A percentile compares a stretch with the other conserved stretches of the same genome.
Conservation (phyloP, 2,329 filamentous ascomycete species). For the Lojkania enalia region DNA sequence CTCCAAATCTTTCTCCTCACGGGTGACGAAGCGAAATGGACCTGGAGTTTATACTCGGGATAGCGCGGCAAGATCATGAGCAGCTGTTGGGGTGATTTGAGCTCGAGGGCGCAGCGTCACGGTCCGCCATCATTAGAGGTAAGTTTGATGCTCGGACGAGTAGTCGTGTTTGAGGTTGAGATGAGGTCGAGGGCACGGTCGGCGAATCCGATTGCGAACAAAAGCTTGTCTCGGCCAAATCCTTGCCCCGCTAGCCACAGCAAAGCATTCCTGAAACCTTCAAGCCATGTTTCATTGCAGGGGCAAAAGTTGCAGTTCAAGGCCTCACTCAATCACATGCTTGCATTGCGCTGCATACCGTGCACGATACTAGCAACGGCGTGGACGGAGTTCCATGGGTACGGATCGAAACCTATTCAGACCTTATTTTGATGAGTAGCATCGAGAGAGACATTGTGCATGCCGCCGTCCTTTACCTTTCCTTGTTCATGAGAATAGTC, state of each 20-base stretch:
- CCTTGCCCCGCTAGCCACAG: slow-evolving; percentile 21
- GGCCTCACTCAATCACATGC: slow-evolving; percentile 3
- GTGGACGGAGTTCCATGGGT: too few relatives aligned
- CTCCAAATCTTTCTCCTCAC: too few relatives aligned
- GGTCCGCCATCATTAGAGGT: slow-evolving; percentile 10
- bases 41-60: too few relatives aligned
- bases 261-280: slow-evolving; percentile 11
- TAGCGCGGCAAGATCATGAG: slow-evolving; percentile 1
- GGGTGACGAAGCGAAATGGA: too few relatives aligned
- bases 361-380: too few relatives aligned
- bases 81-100: slow-evolving; percentile 11
- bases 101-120: slow-evolving; percentile 1
- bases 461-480: too few relatives aligned
- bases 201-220: slow-evolving; percentile 24
- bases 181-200: slow-evolving; percentile 15
- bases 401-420: not conserved
- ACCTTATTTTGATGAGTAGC: too few relatives aligned
- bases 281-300: slow-evolving; percentile 2
- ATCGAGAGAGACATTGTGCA: too few relatives aligned
- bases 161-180: slow-evolving; percentile 13
- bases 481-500: too few relatives aligned
- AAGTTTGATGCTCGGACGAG: slow-evolving; percentile 10
- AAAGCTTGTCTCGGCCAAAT: slow-evolving; percentile 14
- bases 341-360: not conserved
- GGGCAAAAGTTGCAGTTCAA: not conserved